Conservation (phyloP, 495 filamentous ascomycete species). For the Lepraria neglecta region DNA sequence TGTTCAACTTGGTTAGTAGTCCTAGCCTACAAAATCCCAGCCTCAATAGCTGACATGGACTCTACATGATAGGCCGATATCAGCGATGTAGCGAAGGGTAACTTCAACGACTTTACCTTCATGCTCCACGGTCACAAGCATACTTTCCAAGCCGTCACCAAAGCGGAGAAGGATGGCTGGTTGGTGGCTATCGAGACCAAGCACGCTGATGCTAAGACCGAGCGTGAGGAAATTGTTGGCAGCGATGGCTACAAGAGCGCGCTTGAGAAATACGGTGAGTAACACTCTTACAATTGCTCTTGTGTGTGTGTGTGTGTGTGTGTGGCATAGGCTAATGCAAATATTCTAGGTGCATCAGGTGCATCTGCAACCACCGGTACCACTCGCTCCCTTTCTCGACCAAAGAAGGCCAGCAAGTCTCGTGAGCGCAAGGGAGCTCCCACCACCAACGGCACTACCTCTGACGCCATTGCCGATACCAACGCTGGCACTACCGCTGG, state of each 20-base stretch:
- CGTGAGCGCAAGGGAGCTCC: constrained; percentile 36
- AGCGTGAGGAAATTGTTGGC: constrained; percentile 58
- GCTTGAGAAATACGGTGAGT: constrained; percentile 58
- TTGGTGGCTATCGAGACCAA: constrained; percentile 69
- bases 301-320: background rate
- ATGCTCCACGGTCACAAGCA: constrained; percentile 81
- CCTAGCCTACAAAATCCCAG: background rate
- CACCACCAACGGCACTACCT: background rate
- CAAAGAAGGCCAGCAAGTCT: constrained; percentile 43
- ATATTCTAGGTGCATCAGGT: constrained; percentile 46
- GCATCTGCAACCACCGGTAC: constrained; percentile 39
- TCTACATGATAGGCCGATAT: constrained; percentile 60
- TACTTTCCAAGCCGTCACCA: constrained; percentile 69
- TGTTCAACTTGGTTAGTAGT: constrained; percentile 72
- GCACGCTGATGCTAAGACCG: constrained; percentile 68
- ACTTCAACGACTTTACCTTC: constrained; percentile 74
- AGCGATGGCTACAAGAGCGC: constrained; percentile 75
- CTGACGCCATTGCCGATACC: constrained; percentile 9
- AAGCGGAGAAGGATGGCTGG: constrained; percentile 86
- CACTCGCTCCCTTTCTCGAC: constrained; percentile 43
- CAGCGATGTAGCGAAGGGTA: constrained; percentile 67
- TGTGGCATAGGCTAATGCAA: constrained; percentile 10
- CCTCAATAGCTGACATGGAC: background rate
- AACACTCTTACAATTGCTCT: background rate
- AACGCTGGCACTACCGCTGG: constrained; percentile 33